Conservation (phyloP, 176 grass and related monocot genomes). For the Cenchrus purpureus region DNA sequence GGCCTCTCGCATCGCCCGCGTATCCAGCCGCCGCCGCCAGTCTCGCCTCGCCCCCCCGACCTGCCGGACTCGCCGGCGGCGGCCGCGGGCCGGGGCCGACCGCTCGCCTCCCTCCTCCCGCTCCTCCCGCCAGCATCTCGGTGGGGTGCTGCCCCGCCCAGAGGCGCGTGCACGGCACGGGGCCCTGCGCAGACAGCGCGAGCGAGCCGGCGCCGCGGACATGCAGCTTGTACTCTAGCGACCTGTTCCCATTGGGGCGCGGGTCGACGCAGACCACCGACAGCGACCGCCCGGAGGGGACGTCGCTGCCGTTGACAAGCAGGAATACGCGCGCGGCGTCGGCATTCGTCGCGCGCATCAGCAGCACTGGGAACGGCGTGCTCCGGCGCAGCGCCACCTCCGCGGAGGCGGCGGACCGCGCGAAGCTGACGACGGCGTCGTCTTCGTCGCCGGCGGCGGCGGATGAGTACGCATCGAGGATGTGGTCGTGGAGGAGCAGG, state of each 20-base stretch:
- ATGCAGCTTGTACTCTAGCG: not conserved
- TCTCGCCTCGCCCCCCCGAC: too few relatives aligned
- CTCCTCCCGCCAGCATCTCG: too few relatives aligned
- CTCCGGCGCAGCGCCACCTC: not conserved
- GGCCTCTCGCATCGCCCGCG: too few relatives aligned
- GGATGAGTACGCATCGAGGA: too few relatives aligned
- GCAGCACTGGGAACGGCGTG: not conserved
- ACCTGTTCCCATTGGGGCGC: not conserved
- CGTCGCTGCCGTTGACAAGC: not conserved
- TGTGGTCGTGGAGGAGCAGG: too few relatives aligned
- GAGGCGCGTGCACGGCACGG: not conserved
- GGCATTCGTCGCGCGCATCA: not conserved
- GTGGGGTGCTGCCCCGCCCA: conserved; percentile 18
- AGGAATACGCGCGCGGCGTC: not conserved
- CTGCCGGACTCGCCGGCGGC: too few relatives aligned
- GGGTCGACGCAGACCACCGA: not conserved
- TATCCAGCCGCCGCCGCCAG: too few relatives aligned
- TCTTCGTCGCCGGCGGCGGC: too few relatives aligned
- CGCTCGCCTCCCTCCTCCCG: too few relatives aligned
- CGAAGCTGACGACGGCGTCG: too few relatives aligned
- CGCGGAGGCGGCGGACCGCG: not conserved
- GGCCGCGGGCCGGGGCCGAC: too few relatives aligned
- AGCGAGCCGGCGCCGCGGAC: not conserved
- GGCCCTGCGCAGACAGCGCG: not conserved
- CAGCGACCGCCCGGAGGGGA: not conserved